Evolutionary conservation across 1,284 basidiomycete genomes (phyloP).

Genomic region (Apiotrichum akiyoshidainum): DNA sequence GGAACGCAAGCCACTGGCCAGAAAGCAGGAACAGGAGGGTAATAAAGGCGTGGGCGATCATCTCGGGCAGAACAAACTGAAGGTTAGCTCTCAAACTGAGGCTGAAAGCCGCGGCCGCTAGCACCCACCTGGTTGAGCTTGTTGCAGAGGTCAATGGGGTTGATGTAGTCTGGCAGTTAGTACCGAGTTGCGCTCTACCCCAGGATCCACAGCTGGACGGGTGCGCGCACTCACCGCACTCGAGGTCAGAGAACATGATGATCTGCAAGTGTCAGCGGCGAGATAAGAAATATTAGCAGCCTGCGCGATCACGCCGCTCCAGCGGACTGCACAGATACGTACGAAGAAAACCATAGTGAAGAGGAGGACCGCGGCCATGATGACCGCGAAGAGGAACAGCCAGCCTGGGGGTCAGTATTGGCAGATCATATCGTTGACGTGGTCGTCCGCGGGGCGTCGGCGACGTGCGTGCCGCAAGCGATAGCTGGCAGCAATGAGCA

Average conservation of each 20-base stretch:
- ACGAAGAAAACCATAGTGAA: constrained; percentile 99
- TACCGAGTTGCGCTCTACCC: background rate
- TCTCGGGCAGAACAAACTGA: constrained; percentile 96
- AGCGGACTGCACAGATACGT: constrained; percentile 49
- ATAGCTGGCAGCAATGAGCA: background rate
- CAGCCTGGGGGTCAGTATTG: constrained; percentile 61
- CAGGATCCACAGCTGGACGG: constrained; percentile 5
- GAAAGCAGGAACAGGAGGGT: constrained; percentile 82
- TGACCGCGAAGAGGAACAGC: constrained; percentile 89
- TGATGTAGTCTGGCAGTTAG: constrained; percentile 73
- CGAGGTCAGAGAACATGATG: constrained; percentile 99
- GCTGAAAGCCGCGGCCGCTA: too few species aligned
- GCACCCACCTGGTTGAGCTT: constrained; percentile 87
- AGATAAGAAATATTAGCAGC: background rate
- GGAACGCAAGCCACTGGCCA: constrained; percentile 92
- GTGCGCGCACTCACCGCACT: constrained; percentile 61
- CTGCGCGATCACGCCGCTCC: background rate
- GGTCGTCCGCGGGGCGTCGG: background rate
- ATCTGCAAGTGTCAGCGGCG: constrained; percentile 59
- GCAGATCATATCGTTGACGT: background rate
- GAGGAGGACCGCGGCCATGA: constrained; percentile 84
- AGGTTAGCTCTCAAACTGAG: background rate
- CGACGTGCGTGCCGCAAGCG: background rate
- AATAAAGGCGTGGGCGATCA: constrained; percentile 88
- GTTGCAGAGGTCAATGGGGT: constrained; percentile 99